These are phyloP conservation scores for Sporormia fimetaria DNA, from an alignment of 495 filamentous ascomycete genomes.

Conservation along the genomic window DNA sequence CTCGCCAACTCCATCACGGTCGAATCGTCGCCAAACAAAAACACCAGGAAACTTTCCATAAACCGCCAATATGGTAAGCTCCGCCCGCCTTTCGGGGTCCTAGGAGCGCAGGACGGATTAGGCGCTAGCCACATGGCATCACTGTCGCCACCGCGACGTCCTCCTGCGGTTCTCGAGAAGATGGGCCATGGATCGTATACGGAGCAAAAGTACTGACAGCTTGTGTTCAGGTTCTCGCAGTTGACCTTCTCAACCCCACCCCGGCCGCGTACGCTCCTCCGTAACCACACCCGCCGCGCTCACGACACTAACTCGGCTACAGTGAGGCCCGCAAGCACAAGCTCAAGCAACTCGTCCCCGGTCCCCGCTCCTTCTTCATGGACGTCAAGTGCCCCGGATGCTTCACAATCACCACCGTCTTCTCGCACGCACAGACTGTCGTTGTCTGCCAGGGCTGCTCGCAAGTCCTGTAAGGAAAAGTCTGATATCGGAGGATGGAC, in stretches of 20 bases:
- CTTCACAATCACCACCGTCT: slow-evolving; percentile 99
- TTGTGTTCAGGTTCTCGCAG: slow-evolving; percentile 76
- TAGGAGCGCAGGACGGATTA: too few species aligned
- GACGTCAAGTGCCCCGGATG: slow-evolving; percentile 99
- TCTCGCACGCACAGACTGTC: slow-evolving; percentile 99
- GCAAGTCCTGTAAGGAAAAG: slow-evolving; percentile 37
- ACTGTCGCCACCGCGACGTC: too few species aligned
- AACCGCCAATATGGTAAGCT: neutral
- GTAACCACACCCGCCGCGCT: neutral
- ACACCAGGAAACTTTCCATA: neutral
- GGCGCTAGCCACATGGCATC: too few species aligned
- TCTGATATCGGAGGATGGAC: neutral
- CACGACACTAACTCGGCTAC: slow-evolving; percentile 1
- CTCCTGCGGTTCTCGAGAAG: too few species aligned
- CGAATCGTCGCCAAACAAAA: slow-evolving; percentile 2
- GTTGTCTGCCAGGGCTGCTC: slow-evolving; percentile 98
- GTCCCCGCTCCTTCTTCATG: slow-evolving; percentile 99
- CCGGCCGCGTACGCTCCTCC: slow-evolving; percentile 52
- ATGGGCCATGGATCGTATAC: neutral
- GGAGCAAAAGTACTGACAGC: too few species aligned
- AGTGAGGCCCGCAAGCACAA: slow-evolving; percentile 95
- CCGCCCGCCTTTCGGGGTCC: too few species aligned
- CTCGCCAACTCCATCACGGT: slow-evolving; percentile 8
- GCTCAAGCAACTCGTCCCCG: slow-evolving; percentile 95
- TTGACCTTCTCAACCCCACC: slow-evolving; percentile 98